Evolutionary conservation across 148 eudicot genomes (phyloP).

Genomic region (Chenopodium berlandieri): DNA sequence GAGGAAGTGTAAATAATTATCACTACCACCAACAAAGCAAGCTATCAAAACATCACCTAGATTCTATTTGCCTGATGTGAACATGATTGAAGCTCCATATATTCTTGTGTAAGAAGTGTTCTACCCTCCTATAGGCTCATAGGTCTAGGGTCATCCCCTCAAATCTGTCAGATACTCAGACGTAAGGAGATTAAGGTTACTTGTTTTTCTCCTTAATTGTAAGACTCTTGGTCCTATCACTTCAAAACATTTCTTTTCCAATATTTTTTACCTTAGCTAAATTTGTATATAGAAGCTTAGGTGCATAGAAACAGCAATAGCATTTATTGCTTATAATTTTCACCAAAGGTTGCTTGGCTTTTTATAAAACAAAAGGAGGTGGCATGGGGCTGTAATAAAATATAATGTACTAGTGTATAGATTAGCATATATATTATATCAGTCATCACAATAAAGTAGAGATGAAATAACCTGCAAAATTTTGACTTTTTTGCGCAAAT

Average conservation of each 20-base stretch:
- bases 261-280: background rate
- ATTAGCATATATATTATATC: background rate
- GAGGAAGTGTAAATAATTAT: too few species aligned
- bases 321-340: background rate
- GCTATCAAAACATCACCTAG: background rate
- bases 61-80: background rate
- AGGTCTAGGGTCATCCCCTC: background rate
- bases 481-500: constrained; percentile 92
- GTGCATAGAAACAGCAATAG: background rate
- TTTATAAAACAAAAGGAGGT: background rate
- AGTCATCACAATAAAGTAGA: background rate
- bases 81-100: background rate
- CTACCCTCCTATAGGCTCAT: background rate
- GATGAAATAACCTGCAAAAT: constrained; percentile 75
- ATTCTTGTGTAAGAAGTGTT: background rate
- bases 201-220: background rate
- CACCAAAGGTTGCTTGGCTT: background rate
- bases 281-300: background rate
- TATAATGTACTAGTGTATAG: background rate
- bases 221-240: background rate
- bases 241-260: background rate
- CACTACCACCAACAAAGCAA: background rate
- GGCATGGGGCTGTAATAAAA: background rate
- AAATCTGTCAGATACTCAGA: background rate
- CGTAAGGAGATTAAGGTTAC: background rate